Percentiles rank a stretch among this genome's conserved stretches.
Evolutionary conservation across 1,139 yeast genomes (phyloP).

Genomic region (Zygosaccharomyces sapae): DNA sequence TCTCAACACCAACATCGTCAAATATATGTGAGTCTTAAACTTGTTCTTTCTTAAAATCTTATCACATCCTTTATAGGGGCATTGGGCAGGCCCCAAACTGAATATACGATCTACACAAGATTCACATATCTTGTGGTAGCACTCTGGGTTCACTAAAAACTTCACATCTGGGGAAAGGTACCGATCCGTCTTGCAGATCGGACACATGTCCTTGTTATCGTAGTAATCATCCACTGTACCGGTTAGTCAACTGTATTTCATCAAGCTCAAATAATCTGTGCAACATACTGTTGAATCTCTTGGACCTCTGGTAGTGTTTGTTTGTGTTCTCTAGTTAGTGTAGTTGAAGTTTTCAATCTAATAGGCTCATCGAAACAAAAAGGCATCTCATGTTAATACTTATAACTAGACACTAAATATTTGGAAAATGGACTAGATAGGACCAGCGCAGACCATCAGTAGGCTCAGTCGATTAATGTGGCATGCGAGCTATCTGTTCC

Average conservation of each 20-base stretch:
- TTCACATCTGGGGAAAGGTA: constrained; percentile 91
- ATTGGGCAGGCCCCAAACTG: constrained; percentile 91
- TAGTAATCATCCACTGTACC: constrained; percentile 32
- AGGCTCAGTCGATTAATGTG: not conserved
- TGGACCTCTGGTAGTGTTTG: not conserved
- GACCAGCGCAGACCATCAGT: too few species aligned
- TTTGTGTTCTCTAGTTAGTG: not conserved
- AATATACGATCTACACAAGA: constrained; percentile 94
- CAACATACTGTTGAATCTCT: constrained; percentile 8
- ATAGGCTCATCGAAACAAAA: not conserved
- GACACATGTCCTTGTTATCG: constrained; percentile 74
- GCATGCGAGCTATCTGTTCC: constrained; percentile 6
- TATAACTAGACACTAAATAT: not conserved
- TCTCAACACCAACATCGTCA: constrained; percentile 83
- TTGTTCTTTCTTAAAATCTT: constrained; percentile 80
- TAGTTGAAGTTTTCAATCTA: not conserved
- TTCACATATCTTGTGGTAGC: constrained; percentile 96
- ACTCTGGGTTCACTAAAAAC: constrained; percentile 90
- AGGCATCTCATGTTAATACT: not conserved
- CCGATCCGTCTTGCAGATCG: constrained; percentile 93
- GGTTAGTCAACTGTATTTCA: not conserved
- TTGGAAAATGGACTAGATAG: too few species aligned
- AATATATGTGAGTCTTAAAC: constrained; percentile 83
- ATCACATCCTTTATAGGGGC: constrained; percentile 91
- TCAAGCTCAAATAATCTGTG: not conserved